These are phyloP conservation scores for Collybiopsis confluens DNA, from an alignment of 768 basidiomycete species.

Conservation along the genomic window DNA sequence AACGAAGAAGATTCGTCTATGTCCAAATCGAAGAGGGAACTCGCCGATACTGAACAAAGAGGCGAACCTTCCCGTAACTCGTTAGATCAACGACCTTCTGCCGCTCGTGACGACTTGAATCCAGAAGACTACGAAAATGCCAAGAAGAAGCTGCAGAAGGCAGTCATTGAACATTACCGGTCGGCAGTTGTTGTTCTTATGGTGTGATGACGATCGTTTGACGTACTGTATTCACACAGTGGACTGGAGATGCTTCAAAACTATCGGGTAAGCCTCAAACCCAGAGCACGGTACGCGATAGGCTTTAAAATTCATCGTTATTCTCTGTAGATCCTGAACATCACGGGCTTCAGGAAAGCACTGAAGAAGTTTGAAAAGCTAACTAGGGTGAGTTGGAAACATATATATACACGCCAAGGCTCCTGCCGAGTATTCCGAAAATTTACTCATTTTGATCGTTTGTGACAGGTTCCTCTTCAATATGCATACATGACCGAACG, in stretches of 20 bases:
- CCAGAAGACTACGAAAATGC: constrained; percentile 82
- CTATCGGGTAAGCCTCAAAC: constrained; percentile 60
- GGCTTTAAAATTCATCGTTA: neutral
- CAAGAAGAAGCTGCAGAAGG: constrained; percentile 81
- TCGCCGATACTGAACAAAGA: neutral
- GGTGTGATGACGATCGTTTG: neutral
- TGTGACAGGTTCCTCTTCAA: constrained; percentile 58
- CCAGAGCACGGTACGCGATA: neutral
- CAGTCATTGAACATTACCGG: constrained; percentile 82
- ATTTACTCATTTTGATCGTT: neutral
- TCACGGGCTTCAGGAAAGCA: constrained; percentile 86
- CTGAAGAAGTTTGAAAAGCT: constrained; percentile 84
- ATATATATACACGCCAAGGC: too few species aligned
- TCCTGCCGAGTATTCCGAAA: too few species aligned
- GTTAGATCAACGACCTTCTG: neutral
- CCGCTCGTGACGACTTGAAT: constrained; percentile 27
- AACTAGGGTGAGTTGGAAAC: constrained; percentile 63
- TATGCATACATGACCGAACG: constrained; percentile 79
- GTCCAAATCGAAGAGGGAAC: neutral
- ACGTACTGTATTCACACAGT: constrained; percentile 31
- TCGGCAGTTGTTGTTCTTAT: constrained; percentile 20
- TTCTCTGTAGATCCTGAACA: constrained; percentile 65
- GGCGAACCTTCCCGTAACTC: neutral
- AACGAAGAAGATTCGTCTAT: too few species aligned
- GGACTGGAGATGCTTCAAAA: constrained; percentile 83